Evolutionary conservation across 1,284 basidiomycete species (phyloP), one percentile per base, ranked within the genome.

Genomic region (Neolentinus lepideus): DNA sequence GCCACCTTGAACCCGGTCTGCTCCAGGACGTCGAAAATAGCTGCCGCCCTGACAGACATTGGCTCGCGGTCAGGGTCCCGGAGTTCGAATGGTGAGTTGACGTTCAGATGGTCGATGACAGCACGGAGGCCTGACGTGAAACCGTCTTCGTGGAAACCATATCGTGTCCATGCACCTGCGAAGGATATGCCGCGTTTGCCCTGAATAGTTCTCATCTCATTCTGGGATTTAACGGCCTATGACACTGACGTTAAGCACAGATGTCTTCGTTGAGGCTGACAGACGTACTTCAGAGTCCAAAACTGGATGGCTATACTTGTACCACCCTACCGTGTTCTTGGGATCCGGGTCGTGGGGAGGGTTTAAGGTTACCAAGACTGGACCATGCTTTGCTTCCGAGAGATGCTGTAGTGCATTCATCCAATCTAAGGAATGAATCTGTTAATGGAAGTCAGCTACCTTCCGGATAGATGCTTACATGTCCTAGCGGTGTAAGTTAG

Each of bases 371-470:
- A 90, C 84, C n/a, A 92, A 74, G 4, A 92, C 78, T 0, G 81
- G 82, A 1, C 90, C 89, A 64, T 84, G 78, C 35, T 71, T 70
- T 1, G 69, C 58, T 59, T 81, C 77, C 1, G 82, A 69, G 14
- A 92, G 76, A 62, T 86, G 81, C 62, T 92, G 90, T 3, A 93
- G 75, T 52, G 82, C 76, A 66, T 92, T 92, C 91, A 92, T 92
- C 62, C 81, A 80, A 66, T 90, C 88, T 74, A 29, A 51, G 16
- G 35, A 48, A 53, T 21, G 57, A 57, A 57, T 11, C 31, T 60
- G n/a, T 59, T 58, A 6, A 58, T 21, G 36, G 33, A 55, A 19
- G 36, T 24, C 21, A 45, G 22, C 24, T 6, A 29, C 24, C 4
- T n/a, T n/a, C 47, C 14, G 14, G 3, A 22, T 14, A 22, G 6